phyloP scores from a whole-genome alignment of 2,329 filamentous ascomycete species.

The Aureobasidium sp. region DNA sequence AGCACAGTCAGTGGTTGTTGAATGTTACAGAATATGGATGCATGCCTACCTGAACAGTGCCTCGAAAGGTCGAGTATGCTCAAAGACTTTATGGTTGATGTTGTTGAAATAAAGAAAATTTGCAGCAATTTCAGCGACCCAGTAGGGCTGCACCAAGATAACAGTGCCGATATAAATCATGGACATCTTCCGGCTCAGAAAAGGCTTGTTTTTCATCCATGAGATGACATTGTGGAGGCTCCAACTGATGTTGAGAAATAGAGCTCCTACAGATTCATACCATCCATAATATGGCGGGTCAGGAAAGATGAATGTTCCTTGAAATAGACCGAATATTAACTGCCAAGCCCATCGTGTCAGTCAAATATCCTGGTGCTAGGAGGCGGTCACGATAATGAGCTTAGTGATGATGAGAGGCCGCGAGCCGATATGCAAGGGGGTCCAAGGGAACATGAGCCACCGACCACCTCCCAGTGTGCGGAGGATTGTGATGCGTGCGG shows the following conservation, averaged over 20 bases:
- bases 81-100: constrained; percentile 20
- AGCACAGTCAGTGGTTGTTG: not conserved
- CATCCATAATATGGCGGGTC: constrained; percentile 51
- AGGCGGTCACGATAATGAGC: not conserved
- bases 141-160: constrained; percentile 54
- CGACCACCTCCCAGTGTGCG: no score
- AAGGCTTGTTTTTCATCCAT: constrained; percentile 59
- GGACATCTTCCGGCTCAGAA: constrained; percentile 44
- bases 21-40: not conserved
- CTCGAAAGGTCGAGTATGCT: constrained; percentile 47
- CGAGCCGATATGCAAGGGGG: not conserved
- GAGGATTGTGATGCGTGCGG: no score
- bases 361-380: not conserved
- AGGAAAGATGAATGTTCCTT: constrained; percentile 37
- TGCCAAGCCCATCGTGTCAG: constrained; percentile 23
- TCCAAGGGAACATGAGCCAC: no score
- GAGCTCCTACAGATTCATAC: constrained; percentile 56
- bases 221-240: constrained; percentile 59
- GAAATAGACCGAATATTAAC: constrained; percentile 50
- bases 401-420: not conserved
- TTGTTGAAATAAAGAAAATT: constrained; percentile 56
- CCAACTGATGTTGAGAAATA: constrained; percentile 58
- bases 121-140: constrained; percentile 58
- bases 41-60: constrained; percentile 42
- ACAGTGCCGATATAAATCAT: constrained; percentile 55